Evolutionary conservation across 164 flowering plant genomes (phyloP), one percentile per base, ranked within the genome.

Genomic region (Saururus chinensis): DNA sequence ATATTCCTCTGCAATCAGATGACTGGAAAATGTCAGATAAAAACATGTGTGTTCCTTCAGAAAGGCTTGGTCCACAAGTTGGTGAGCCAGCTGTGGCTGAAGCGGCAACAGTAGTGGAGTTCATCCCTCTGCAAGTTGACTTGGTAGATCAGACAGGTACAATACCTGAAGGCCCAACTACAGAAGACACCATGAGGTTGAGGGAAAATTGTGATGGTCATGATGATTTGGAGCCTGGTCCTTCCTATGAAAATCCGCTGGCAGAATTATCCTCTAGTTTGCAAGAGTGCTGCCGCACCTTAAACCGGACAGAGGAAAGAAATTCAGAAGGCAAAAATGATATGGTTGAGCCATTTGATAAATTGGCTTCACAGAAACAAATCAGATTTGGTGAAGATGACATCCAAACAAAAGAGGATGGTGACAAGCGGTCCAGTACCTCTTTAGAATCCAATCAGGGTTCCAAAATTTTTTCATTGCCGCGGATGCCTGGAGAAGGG

Each of bases 231-330:
- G 63, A 35, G 20, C 30, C 59, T 7, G 81, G 76, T 12, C 63
- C 58, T 1, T 78, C 56, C 19, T 84, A 77, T 60, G 85, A 75
- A 53, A 75, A 80, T 69, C 79, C 89, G 16, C 75, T 89, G 22
- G 70, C 87, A 24, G 88, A 84, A 51, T 68, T 87, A 61, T 81
- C 92, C 20, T 73, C 83, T 53, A 77, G 82, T 71, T 85, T 89
- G 55, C 73, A 82, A 63, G 71, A 84, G 59, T 84, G 83, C 70
- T 75, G 78, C 48, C 67, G 75, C 51, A 66, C 86, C 0, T n/a
- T 45, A 9, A 75, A 67, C 24, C 57, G 19, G 40, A 35, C 48
- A 57, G 35, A 64, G 48, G 16, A n/a, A 56, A 60, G 56, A 16
- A 30, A 17, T 16, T 57, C 21, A n/a, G 72, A 58, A 37, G 37